Percentiles rank a stretch among this genome's conserved stretches.
Evolutionary conservation across 352 stramenopile species (phyloP).

Genomic region (Pythium biforme): DNA sequence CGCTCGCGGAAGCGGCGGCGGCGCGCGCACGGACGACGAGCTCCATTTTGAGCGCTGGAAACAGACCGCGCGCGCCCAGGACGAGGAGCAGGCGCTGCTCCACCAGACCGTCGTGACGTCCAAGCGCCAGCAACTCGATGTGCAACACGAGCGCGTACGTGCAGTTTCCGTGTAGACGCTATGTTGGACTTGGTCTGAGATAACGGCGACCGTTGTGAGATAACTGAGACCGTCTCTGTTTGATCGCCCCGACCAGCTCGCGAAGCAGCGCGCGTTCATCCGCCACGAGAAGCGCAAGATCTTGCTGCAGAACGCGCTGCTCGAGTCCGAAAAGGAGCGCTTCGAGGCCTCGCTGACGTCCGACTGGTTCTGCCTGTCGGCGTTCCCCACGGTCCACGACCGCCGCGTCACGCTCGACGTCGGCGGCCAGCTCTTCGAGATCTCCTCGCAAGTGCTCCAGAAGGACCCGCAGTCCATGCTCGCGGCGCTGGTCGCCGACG

Average conservation of each 20-base stretch:
- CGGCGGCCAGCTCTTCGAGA: constrained; percentile 70
- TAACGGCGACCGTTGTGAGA: background rate
- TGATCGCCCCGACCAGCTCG: constrained; percentile 33
- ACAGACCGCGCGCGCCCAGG: constrained; percentile 38
- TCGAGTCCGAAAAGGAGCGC: constrained; percentile 70
- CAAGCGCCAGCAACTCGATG: constrained; percentile 62
- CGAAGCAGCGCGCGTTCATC: constrained; percentile 78
- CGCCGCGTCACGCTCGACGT: constrained; percentile 62
- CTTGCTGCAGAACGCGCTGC: constrained; percentile 66
- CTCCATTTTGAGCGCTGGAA: constrained; percentile 37
- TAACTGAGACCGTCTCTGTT: background rate
- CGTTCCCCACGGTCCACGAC: constrained; percentile 48
- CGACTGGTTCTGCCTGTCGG: constrained; percentile 70
- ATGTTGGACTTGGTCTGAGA: too few relatives aligned
- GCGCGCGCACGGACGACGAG: constrained; percentile 18
- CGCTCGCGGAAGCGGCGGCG: background rate
- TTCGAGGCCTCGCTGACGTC: constrained; percentile 65
- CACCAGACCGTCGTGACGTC: constrained; percentile 68
- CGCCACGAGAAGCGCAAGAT: constrained; percentile 77
- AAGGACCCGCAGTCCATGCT: constrained; percentile 67
- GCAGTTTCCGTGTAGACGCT: too few relatives aligned
- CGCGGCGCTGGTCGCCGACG: constrained; percentile 57
- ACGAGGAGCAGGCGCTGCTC: constrained; percentile 64
- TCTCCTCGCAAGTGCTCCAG: constrained; percentile 43
- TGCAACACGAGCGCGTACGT: constrained; percentile 56